phyloP scores from a whole-genome alignment of 164 flowering plant species.

The Liriodendron chinense region DNA sequence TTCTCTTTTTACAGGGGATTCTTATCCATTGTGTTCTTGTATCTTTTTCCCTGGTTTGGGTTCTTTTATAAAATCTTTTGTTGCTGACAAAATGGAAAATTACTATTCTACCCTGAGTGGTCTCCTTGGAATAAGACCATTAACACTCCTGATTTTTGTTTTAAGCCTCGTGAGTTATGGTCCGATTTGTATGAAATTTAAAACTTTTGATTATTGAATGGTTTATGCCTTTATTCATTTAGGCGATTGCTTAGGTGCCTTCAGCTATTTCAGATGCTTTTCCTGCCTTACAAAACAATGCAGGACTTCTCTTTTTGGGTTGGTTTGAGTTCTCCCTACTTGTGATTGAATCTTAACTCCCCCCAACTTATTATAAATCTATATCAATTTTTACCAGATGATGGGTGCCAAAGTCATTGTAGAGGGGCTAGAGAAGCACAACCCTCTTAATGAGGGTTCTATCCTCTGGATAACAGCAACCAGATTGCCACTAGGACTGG shows the following conservation, averaged over 20 bases:
- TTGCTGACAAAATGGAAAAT: no score
- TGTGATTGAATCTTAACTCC: background rate
- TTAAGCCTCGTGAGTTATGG: no score
- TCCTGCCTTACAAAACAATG: background rate
- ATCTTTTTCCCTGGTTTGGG: no score
- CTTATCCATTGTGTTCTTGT: no score
- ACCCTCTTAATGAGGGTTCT: slow-evolving; percentile 89
- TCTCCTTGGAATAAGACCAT: no score
- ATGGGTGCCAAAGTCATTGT: slow-evolving; percentile 77
- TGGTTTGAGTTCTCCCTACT: background rate
- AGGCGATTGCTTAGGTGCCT: background rate
- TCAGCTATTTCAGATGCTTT: background rate
- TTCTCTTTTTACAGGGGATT: no score
- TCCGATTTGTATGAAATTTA: no score
- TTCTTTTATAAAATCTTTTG: no score
- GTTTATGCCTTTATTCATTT: no score
- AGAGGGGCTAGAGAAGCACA: slow-evolving; percentile 86
- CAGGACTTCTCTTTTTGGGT: background rate
- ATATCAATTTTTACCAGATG: slow-evolving; percentile 37
- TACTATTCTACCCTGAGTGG: no score
- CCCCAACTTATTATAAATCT: background rate
- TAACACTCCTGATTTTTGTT: no score
- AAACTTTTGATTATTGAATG: no score
- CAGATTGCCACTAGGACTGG: slow-evolving; percentile 64
- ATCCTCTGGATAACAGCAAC: slow-evolving; percentile 84